Evolutionary conservation across 2,329 filamentous ascomycete genomes (phyloP), one percentile per base, ranked within the genome.

Genomic region (Magnaporthiopsis rhizophila): DNA sequence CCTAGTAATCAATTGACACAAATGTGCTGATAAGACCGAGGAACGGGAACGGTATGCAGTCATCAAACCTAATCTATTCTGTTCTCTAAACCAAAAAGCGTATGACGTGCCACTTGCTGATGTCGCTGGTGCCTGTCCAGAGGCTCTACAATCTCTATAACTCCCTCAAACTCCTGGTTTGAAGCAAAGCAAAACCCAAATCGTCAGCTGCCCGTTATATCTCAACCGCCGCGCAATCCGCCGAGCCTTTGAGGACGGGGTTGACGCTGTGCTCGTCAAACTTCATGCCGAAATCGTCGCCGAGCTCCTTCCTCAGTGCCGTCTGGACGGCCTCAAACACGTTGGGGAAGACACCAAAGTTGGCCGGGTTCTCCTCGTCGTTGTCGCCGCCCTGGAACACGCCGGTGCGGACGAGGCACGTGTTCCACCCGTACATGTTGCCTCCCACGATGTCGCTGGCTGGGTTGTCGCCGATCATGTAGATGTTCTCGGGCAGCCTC

Each of bases 401-500:
- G 77, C 89, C 89, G 0, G 89, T 92, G 72, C 89, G 85, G 65
- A 92, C 89, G 64, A 92, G 77, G 72, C 89, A 91, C 3, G 89
- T 91, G 78, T 92, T 92, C 89, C 89, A 92, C 66, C 88, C 88
- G 75, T 92, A 91, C 83, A 88, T 89, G 81, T 92, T 92, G 67
- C 89, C 89, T 67, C 89, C 89, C 68, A 89, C 81, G 71, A 91
- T 90, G 73, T 91, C 88, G 32, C 86, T 89, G 32, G 86, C 86
- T 8, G 88, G 88, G 79, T 90, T 91, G 76, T 91, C 88, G 68
- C 88, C 88, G 64, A 91, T 79, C 88, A 91, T 91, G 81, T 91
- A 91, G 74, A 90, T 81, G 77, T 90, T 89, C 74, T 84, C 74
- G 4, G 88, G 87, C 58, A 90, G 78, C 66, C 77, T 80, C 79